These are phyloP conservation scores for Yamadazyma laniorum DNA, from an alignment of 805 yeast genomes.

Conservation along the genomic window DNA sequence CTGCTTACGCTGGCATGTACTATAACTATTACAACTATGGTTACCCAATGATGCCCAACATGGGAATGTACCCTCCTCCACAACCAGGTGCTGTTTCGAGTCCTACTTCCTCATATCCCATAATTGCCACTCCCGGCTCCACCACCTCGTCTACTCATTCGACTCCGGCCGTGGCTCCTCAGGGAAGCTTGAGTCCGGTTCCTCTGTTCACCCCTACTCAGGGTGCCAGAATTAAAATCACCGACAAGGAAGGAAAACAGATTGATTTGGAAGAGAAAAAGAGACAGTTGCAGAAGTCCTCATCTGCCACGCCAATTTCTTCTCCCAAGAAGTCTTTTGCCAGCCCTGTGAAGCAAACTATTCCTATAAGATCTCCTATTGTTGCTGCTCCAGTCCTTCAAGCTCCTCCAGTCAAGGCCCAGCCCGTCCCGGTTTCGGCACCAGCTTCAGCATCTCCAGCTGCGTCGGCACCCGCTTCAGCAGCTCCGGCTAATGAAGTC, in stretches of 20 bases:
- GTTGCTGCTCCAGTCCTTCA: constrained; percentile 8
- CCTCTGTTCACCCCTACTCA: constrained; percentile 7
- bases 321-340: constrained; percentile 22
- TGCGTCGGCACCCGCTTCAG: constrained; percentile 13
- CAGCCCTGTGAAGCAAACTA: constrained; percentile 17
- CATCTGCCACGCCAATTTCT: constrained; percentile 29
- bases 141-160: constrained; percentile 2
- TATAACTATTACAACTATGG: constrained; percentile 29
- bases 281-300: constrained; percentile 24
- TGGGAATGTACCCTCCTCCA: constrained; percentile 13
- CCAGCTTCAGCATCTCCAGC: constrained; percentile 1
- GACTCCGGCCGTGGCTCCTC: constrained; percentile 5
- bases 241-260: constrained; percentile 43
- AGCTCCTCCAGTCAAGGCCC: constrained; percentile 7
- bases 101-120: constrained; percentile 1
- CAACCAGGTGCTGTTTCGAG: constrained; percentile 7
- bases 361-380: constrained; percentile 2
- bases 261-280: constrained; percentile 43
- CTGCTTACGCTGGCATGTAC: constrained; percentile 20
- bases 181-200: constrained; percentile 1
- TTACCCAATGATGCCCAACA: constrained; percentile 17
- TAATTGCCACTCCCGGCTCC: constrained; percentile 1
- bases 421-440: constrained; percentile 6
- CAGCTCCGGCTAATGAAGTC: constrained; percentile 16
- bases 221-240: constrained; percentile 27